Evolutionary conservation across 2,329 filamentous ascomycete species (phyloP), one percentile per base, ranked within the genome.

Genomic region (Aureobasidium sp.): DNA sequence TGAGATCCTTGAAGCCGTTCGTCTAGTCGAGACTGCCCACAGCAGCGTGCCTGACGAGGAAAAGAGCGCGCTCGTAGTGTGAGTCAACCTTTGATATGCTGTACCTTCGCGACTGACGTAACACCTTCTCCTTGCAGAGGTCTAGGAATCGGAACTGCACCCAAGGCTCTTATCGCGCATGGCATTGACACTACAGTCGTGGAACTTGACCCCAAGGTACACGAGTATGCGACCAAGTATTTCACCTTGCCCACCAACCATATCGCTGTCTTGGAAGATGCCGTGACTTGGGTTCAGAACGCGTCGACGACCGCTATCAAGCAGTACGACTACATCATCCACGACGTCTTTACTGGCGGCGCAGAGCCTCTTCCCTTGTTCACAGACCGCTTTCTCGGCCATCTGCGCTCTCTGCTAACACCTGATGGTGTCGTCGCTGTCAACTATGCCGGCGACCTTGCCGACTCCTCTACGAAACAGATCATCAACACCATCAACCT

Each of bases 331-430:
- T 97, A 96, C 77, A 94, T 99, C 70, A 82, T 99, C 60, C 94
- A 99, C 73, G 94, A 99, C 68, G 94, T 99, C 27, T 99, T 99
- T 73, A 99, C 94, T 0, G 94, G 94, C 27, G 94, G 94, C 58
- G 92, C 91, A 0, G 94, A 97, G 73, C 94, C 94, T 0, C 85
- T 92, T 2, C 81, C 87, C 8, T 84, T 99, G 8, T 99, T 99
- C 75, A 97, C 92, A 0, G 74, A 86, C 5, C 88, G 94, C 68
- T 97, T 99, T 70, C 76, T 99, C 47, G 75, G 82, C 58, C 85
- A 87, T 5, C 79, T 99, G 1, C 78, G 84, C 66, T 73, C 81
- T 5, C 81, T 97, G 7, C 80, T 99, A 49, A 89, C 85, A 66
- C 84, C 87, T 0, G 83, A 90, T 57, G 94, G 94, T 45, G 87